These are phyloP conservation scores for Zasmidium cellare DNA, from an alignment of 2,329 filamentous ascomycete genomes.

Conservation along the genomic window DNA sequence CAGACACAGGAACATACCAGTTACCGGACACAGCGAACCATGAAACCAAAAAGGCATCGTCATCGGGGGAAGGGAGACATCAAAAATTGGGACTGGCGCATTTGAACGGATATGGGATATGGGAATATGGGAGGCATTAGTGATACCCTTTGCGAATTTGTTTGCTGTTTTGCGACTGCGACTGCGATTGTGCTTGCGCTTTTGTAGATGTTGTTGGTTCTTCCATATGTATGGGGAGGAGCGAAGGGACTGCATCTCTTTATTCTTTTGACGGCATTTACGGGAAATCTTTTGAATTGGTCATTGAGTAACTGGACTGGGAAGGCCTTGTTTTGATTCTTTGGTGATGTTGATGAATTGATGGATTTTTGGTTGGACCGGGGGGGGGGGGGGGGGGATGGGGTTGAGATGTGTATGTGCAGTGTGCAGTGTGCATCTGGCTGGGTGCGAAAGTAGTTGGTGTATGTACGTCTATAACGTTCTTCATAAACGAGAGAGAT, in stretches of 20 bases:
- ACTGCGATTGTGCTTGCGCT: background rate
- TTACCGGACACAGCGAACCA: background rate
- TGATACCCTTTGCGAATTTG: slow-evolving; percentile 25
- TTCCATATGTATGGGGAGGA: no score
- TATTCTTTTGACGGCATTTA: slow-evolving; percentile 2
- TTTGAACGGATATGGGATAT: slow-evolving; percentile 1
- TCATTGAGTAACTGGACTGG: no score
- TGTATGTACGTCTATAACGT: no score
- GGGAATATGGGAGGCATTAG: slow-evolving; percentile 25
- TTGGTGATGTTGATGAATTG: no score
- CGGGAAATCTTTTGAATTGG: background rate
- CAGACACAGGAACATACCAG: background rate
- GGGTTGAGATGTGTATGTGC: no score
- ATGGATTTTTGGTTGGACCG: no score
- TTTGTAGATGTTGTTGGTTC: background rate
- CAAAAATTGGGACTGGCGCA: background rate
- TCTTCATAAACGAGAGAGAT: no score
- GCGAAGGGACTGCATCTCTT: slow-evolving; percentile 5
- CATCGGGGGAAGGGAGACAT: background rate
- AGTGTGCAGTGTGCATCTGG: no score
- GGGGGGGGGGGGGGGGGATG: background rate
- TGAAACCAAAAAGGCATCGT: background rate
- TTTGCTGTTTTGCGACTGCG: slow-evolving; percentile 8
- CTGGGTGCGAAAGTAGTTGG: no score
- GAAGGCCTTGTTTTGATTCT: no score